phyloP scores from a whole-genome alignment of 371 early-diverging fungal species.

The Funneliformis caledonium region DNA sequence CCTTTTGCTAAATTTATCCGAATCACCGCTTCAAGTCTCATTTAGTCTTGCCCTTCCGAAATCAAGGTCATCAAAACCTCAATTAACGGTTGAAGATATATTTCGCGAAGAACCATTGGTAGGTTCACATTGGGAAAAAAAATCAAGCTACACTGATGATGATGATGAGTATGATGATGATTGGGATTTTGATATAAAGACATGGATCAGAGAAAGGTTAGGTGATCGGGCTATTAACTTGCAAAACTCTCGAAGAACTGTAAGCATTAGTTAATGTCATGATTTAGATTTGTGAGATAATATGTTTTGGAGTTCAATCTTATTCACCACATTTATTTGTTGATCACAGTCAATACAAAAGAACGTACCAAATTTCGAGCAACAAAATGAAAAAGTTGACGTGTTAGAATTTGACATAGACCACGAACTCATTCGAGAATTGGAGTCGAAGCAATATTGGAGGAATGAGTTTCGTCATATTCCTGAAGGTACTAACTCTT shows the following conservation, averaged over 20 bases:
- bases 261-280: background rate
- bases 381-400: background rate
- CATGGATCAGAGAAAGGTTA: conserved; percentile 26
- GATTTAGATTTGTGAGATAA: background rate
- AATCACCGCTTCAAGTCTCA: background rate
- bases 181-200: background rate
- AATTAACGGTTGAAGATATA: conserved; percentile 6
- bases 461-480: background rate
- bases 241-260: background rate
- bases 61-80: background rate
- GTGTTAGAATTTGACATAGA: background rate
- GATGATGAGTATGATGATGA: conserved; percentile 7
- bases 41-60: background rate
- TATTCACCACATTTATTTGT: background rate
- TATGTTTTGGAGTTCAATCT: background rate
- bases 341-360: background rate
- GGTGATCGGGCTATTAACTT: background rate
- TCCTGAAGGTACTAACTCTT: background rate
- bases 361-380: background rate
- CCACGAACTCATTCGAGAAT: conserved; percentile 14
- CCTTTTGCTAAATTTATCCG: background rate
- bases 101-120: conserved; percentile 6
- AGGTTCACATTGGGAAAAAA: conserved; percentile 20
- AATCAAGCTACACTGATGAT: background rate
- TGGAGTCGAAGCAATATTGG: conserved; percentile 36